Evolutionary conservation across 2,329 filamentous ascomycete species (phyloP).

Genomic region (Microsporum ferrugineum): DNA sequence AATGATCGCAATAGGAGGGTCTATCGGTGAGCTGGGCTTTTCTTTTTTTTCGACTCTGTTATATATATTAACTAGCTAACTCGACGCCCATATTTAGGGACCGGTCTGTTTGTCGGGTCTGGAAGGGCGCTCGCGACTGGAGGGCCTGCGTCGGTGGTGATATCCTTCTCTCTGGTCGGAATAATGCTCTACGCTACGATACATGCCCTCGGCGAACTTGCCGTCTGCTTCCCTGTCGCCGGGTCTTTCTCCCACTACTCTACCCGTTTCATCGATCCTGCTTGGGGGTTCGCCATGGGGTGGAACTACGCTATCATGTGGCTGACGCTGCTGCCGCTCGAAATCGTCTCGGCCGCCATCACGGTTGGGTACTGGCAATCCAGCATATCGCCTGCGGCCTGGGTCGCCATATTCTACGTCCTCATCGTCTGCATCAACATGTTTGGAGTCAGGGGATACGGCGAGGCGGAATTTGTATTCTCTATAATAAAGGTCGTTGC

Average conservation of each 20-base stretch:
- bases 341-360: slow-evolving; percentile 76
- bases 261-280: slow-evolving; percentile 82
- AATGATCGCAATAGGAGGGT: slow-evolving; percentile 18
- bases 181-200: slow-evolving; percentile 86
- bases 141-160: slow-evolving; percentile 64
- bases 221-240: slow-evolving; percentile 78
- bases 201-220: slow-evolving; percentile 82
- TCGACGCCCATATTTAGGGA: slow-evolving; percentile 35
- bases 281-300: slow-evolving; percentile 91
- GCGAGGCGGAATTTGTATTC: slow-evolving; percentile 81
- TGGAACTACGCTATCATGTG: slow-evolving; percentile 91
- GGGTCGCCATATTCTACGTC: slow-evolving; percentile 69
- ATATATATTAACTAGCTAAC: background rate
- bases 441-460: slow-evolving; percentile 79
- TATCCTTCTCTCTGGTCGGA: slow-evolving; percentile 70
- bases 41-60: background rate
- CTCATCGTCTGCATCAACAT: slow-evolving; percentile 72
- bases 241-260: slow-evolving; percentile 89
- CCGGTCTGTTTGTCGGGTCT: slow-evolving; percentile 77
- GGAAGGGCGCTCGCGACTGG: slow-evolving; percentile 58
- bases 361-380: slow-evolving; percentile 72
- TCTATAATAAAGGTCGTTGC: slow-evolving; percentile 76
- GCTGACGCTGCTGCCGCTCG: slow-evolving; percentile 70
- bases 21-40: slow-evolving; percentile 9
- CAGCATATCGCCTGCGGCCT: slow-evolving; percentile 55